phyloP scores from a whole-genome alignment of 1,284 basidiomycete genomes.

The Trichosporon asahii region DNA sequence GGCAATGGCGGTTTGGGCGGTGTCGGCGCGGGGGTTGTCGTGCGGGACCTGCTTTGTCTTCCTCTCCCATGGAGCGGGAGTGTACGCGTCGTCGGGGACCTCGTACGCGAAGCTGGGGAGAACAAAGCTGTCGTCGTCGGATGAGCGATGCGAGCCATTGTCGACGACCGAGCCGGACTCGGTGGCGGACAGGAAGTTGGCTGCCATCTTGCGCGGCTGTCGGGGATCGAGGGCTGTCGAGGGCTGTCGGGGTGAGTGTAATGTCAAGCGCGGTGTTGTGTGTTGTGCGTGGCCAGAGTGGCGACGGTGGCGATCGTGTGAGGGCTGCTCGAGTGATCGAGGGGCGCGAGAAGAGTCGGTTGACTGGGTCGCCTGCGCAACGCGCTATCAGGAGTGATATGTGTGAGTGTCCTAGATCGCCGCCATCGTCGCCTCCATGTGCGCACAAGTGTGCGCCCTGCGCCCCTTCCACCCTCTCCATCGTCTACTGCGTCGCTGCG shows the following conservation, averaged over 20 bases:
- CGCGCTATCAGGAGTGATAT: background rate
- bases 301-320: background rate
- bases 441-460: background rate
- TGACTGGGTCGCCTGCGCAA: background rate
- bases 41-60: background rate
- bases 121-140: background rate
- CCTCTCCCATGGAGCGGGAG: slow-evolving; percentile 9
- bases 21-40: background rate
- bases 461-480: too few relatives aligned
- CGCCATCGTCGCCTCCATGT: background rate
- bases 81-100: slow-evolving; percentile 6
- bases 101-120: slow-evolving; percentile 8
- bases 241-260: background rate
- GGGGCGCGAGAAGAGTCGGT: background rate
- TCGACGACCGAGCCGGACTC: background rate
- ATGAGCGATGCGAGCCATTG: background rate
- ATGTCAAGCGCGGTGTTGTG: background rate
- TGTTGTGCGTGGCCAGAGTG: background rate
- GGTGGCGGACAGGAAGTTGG: background rate
- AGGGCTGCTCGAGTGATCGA: background rate
- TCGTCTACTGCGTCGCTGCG: too few relatives aligned
- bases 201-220: background rate
- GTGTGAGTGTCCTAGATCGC: background rate
- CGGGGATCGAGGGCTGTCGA: too few relatives aligned
- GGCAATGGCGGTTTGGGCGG: background rate